A percentile compares a stretch with the other conserved stretches of the same genome.
phyloP scores from a whole-genome alignment of 257 asterid species.

The Penstemon davidsonii region DNA sequence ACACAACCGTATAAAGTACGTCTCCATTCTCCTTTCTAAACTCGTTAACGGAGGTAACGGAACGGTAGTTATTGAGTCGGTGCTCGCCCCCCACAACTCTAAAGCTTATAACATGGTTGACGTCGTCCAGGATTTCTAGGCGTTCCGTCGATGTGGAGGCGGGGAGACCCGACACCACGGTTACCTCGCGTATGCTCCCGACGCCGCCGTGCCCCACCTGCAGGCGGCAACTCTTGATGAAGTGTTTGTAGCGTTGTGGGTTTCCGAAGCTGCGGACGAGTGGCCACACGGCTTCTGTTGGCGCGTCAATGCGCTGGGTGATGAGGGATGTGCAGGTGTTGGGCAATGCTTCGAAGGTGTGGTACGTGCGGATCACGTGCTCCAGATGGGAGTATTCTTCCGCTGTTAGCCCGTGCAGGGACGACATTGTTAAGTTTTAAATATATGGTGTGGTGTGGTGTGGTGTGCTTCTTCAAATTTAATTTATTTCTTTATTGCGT shows the following conservation, averaged over 20 bases:
- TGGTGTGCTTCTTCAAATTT: too few species aligned
- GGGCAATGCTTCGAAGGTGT: constrained; percentile 2
- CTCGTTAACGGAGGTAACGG: constrained; percentile 75
- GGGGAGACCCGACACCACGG: constrained; percentile 87
- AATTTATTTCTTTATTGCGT: too few species aligned
- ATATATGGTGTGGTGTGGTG: too few species aligned
- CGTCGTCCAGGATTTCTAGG: constrained; percentile 80
- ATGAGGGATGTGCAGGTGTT: constrained; percentile 30
- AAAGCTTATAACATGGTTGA: constrained; percentile 62
- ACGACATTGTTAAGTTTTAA: background rate
- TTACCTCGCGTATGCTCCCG: constrained; percentile 81
- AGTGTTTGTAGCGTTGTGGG: constrained; percentile 37
- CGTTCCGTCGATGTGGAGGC: constrained; percentile 92
- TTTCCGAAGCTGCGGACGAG: constrained; percentile 27
- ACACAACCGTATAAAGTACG: constrained; percentile 49
- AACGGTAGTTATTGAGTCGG: constrained; percentile 67
- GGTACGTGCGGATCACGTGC: too few species aligned
- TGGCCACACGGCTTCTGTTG: constrained; percentile 26
- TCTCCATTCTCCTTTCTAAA: constrained; percentile 34
- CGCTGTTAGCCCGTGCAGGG: background rate
- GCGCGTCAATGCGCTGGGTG: constrained; percentile 32
- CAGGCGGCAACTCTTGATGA: constrained; percentile 31
- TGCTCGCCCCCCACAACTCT: constrained; percentile 93
- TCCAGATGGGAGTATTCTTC: too few species aligned
- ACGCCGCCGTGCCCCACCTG: constrained; percentile 70